Base-by-base conservation (phyloP, 106 monocot genomes). In the Dendrobium nobile region DNA sequence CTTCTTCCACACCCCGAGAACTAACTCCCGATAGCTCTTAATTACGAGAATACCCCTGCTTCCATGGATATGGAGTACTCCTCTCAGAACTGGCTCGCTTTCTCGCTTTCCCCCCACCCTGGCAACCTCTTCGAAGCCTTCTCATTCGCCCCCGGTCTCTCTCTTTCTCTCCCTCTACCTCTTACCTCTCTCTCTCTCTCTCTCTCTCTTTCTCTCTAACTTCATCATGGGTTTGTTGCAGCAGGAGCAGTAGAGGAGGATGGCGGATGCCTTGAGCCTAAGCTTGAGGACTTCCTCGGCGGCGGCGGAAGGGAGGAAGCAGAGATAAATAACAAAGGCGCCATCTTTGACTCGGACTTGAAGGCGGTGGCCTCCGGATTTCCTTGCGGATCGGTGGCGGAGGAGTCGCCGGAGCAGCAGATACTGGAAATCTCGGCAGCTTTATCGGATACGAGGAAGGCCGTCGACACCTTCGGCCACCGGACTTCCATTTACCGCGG, bases 361-460 rank as follows among this genome's bases (percentile, higher is more conserved):
- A 90, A 90, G 58, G 84, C 84, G 47, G 89, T 97, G 43, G 92
- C 96, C 68, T 90, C 92, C 45, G 96, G 90, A 0, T 90, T 93
- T 80, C 54, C 87, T 2, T 81, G 79, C 2, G 80, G 78, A 9
- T 65, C 41, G 73, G 22, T 88, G 16, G 26, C 84, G 19, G 77
- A 78, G 6, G 73, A 68, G 44, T 78, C 20, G 26, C 77, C 22
- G 28, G 80, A 61, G 15, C 77, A 47, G 22, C 75, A 44, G 4
- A 51, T 13, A 15, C 10, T 13, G 51, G 51, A 51, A 51, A 51
- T 51, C 16, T 13, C 51, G 51, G 41, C 73, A 40, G 77, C 41
- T 7, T 18, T 70, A 16, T 51, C 80, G 61, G 87, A 84, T 40
- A 31, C 56, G 41, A 82, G 81, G 44, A 91, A 91, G 84, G 77